phyloP scores from a whole-genome alignment of 1,284 basidiomycete genomes.

The Ustilago lituana region DNA sequence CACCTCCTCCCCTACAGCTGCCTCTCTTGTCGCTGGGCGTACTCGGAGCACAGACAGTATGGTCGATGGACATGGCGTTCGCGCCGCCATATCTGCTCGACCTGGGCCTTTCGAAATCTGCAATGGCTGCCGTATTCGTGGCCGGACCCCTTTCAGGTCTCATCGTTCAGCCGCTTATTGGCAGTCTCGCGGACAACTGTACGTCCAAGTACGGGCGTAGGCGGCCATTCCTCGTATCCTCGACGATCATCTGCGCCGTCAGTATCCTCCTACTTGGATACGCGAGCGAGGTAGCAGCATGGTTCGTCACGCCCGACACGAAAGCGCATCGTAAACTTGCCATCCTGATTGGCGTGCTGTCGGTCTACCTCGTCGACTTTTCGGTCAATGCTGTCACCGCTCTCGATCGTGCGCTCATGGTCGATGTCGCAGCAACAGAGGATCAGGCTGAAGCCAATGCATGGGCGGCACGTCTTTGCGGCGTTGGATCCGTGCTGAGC shows the following conservation, averaged over 20 bases:
- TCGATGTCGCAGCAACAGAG: slow-evolving; percentile 73
- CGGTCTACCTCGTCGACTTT: slow-evolving; percentile 92
- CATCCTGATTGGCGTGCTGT: slow-evolving; percentile 80
- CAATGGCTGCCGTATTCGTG: slow-evolving; percentile 60
- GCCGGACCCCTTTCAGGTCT: slow-evolving; percentile 63
- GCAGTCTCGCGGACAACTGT: slow-evolving; percentile 66
- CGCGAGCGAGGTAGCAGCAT: slow-evolving; percentile 57
- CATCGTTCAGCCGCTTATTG: slow-evolving; percentile 68
- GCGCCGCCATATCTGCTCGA: slow-evolving; percentile 60
- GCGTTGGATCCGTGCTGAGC: slow-evolving; percentile 57
- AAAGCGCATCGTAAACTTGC: slow-evolving; percentile 69
- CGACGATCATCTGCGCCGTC: slow-evolving; percentile 58
- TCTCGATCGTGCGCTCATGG: slow-evolving; percentile 81
- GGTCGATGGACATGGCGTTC: slow-evolving; percentile 65
- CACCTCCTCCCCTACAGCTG: slow-evolving; percentile 30
- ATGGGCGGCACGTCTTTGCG: slow-evolving; percentile 86
- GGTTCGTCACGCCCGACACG: slow-evolving; percentile 17
- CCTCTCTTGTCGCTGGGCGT: slow-evolving; percentile 58
- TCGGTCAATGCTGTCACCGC: slow-evolving; percentile 89
- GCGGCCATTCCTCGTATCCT: slow-evolving; percentile 65
- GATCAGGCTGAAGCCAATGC: slow-evolving; percentile 88
- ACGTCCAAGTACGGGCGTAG: slow-evolving; percentile 65
- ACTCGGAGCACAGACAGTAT: slow-evolving; percentile 61
- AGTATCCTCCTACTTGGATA: slow-evolving; percentile 65
- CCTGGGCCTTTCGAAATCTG: slow-evolving; percentile 56